Base-by-base conservation (phyloP, 768 basidiomycete species). In the Boletus patriciae region DNA sequence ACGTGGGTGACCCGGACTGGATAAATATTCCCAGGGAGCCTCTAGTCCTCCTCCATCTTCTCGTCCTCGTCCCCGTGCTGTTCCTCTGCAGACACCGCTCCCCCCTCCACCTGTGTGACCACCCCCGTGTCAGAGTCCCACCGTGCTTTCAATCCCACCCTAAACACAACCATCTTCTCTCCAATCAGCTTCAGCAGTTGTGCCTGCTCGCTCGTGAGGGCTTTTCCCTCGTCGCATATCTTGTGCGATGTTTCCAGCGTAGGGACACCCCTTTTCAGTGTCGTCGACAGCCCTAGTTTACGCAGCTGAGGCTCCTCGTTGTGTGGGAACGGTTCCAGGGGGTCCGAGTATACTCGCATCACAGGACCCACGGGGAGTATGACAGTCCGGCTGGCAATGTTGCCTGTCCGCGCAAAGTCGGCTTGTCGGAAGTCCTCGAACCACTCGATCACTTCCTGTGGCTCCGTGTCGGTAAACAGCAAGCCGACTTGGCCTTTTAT, bases 231-330 rank as follows among this genome's bases (percentile, higher is more conserved):
- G 62, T 86, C 83, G 73, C 96, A 98, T 48, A 99, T 75, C 51
- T 82, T 81, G 70, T 98, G 94, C n/a, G 92, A 79, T 45, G 75
- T 80, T 52, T 83, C 81, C 45, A 98, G 76, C 8, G 88, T 90
- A 5, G 96, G 95, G 0, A 97, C 90, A 52, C 97, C 97, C 65
- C 83, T 84, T 55, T 88, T 83, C 80, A 99, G 82, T 31, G 79
- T 82, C 18, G 95, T 98, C 49, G 84, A 78, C 33, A 99, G 76
- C 9, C 97, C 97, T 36, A 98, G 82, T 71, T 91, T 92, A 53
- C 97, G 86, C 50, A 99, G 80, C 69, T 98, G 96, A 21, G 95
- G 94, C 60, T 99, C 97, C 77, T 98, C 94, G 65, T 94, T 94
- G 72, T 98, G 94, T 37, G 97, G 94, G 73, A 98, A 95, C 3